These are phyloP conservation scores for Fusarium globosum DNA, from an alignment of 2,329 filamentous ascomycete genomes.

Conservation along the genomic window DNA sequence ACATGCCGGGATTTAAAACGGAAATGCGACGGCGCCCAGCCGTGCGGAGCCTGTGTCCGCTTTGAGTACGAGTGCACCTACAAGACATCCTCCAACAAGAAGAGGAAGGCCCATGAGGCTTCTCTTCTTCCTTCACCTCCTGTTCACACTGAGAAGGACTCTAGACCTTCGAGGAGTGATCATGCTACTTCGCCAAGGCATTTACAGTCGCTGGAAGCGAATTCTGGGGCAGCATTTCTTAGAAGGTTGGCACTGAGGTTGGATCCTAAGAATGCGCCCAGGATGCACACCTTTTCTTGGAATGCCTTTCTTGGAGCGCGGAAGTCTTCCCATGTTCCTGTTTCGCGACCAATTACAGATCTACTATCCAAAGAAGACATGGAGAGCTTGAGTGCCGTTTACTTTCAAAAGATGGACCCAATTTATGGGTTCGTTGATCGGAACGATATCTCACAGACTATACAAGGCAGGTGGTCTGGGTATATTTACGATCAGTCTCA, in stretches of 20 bases:
- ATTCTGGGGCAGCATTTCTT: constrained; percentile 68
- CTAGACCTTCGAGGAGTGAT: not conserved
- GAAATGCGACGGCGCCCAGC: constrained; percentile 64
- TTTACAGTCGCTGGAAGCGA: constrained; percentile 62
- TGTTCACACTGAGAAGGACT: constrained; percentile 1
- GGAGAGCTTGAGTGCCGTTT: constrained; percentile 56
- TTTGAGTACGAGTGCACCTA: constrained; percentile 66
- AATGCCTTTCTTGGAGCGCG: constrained; percentile 54
- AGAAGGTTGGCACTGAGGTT: constrained; percentile 62
- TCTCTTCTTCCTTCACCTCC: constrained; percentile 3
- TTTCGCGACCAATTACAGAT: constrained; percentile 54
- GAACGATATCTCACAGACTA: constrained; percentile 45
- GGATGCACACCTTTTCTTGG: constrained; percentile 67
- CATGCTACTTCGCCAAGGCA: constrained; percentile 37
- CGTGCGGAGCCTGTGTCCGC: constrained; percentile 64
- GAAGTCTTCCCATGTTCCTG: constrained; percentile 32
- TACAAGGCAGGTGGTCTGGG: constrained; percentile 50
- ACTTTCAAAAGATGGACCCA: constrained; percentile 64
- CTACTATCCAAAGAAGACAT: constrained; percentile 61
- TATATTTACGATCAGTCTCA: constrained; percentile 31
- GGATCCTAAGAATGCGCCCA: constrained; percentile 63
- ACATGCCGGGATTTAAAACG: constrained; percentile 67
- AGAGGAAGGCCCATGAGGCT: constrained; percentile 15
- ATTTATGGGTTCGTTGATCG: constrained; percentile 62
- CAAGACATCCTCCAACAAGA: constrained; percentile 40